These are phyloP conservation scores for Macrolepiota albuminosa DNA, from an alignment of 768 basidiomycete species.

Conservation along the genomic window DNA sequence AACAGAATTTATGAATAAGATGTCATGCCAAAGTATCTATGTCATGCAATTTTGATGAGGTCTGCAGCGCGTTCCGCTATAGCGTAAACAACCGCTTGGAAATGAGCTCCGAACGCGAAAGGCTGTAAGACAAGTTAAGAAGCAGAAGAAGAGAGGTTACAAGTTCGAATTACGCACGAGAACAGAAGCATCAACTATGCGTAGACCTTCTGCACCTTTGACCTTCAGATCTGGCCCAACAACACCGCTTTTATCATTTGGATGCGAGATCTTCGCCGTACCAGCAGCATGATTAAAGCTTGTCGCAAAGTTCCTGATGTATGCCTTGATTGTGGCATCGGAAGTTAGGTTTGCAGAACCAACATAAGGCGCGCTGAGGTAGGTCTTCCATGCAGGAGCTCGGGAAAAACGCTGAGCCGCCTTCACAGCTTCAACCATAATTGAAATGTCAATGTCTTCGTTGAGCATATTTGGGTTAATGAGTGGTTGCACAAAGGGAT, in stretches of 20 bases:
- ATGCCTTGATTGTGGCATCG: background rate
- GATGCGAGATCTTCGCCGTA: background rate
- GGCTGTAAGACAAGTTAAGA: too few species aligned
- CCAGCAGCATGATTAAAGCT: slow-evolving; percentile 4
- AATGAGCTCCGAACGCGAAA: slow-evolving; percentile 2
- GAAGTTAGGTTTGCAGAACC: slow-evolving; percentile 4
- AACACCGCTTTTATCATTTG: background rate
- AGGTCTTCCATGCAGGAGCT: slow-evolving; percentile 5
- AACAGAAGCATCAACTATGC: slow-evolving; percentile 6
- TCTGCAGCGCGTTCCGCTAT: slow-evolving; percentile 7
- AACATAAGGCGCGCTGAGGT: background rate
- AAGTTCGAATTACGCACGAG: background rate
- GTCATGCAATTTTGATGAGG: background rate
- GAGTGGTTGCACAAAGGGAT: slow-evolving; percentile 8
- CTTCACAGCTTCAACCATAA: background rate
- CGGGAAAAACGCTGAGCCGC: background rate
- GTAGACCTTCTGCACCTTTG: slow-evolving; percentile 1
- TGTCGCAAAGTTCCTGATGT: background rate
- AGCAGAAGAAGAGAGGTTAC: background rate
- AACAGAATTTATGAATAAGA: too few species aligned
- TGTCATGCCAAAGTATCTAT: too few species aligned
- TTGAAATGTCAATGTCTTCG: slow-evolving; percentile 4
- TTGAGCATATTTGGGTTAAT: slow-evolving; percentile 11
- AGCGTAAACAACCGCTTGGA: slow-evolving; percentile 5
- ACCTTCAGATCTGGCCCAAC: slow-evolving; percentile 8